Evolutionary conservation across 1,139 yeast species (phyloP).

Genomic region (Candida tropicalis): DNA sequence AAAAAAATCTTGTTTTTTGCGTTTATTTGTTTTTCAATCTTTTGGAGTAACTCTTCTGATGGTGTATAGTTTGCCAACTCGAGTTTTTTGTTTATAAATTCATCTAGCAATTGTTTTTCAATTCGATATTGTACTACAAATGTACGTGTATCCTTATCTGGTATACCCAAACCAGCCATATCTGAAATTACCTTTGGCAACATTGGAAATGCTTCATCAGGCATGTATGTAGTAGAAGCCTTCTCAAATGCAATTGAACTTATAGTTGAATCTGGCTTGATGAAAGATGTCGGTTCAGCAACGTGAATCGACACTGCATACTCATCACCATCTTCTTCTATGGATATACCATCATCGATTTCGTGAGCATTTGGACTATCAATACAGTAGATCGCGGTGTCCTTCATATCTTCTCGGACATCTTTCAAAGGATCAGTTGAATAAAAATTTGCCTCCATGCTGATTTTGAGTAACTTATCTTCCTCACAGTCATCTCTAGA

Average conservation of each 20-base stretch:
- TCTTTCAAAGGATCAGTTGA: slow-evolving; percentile 35
- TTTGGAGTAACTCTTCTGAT: slow-evolving; percentile 13
- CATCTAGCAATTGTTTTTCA: slow-evolving; percentile 27
- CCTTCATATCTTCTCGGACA: slow-evolving; percentile 37
- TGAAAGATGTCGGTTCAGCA: slow-evolving; percentile 83
- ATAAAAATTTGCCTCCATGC: slow-evolving; percentile 25
- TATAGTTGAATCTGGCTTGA: slow-evolving; percentile 50
- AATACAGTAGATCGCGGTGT: slow-evolving; percentile 74
- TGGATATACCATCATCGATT: slow-evolving; percentile 89
- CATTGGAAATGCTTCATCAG: slow-evolving; percentile 68
- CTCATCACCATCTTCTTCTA: slow-evolving; percentile 37
- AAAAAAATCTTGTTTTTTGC: slow-evolving; percentile 18
- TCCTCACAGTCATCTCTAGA: background rate
- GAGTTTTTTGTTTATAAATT: slow-evolving; percentile 24
- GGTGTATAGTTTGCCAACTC: no score
- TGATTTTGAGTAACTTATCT: slow-evolving; percentile 1
- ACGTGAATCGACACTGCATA: slow-evolving; percentile 68
- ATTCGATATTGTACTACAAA: slow-evolving; percentile 35
- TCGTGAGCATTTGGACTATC: slow-evolving; percentile 84
- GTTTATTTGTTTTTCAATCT: slow-evolving; percentile 24
- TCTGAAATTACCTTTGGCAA: slow-evolving; percentile 62
- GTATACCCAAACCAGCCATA: slow-evolving; percentile 59
- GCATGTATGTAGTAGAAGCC: slow-evolving; percentile 74
- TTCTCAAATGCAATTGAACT: slow-evolving; percentile 61
- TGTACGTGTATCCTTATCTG: slow-evolving; percentile 43